Evolutionary conservation across 768 basidiomycete species (phyloP).

Genomic region (Pleurotus platypus): DNA sequence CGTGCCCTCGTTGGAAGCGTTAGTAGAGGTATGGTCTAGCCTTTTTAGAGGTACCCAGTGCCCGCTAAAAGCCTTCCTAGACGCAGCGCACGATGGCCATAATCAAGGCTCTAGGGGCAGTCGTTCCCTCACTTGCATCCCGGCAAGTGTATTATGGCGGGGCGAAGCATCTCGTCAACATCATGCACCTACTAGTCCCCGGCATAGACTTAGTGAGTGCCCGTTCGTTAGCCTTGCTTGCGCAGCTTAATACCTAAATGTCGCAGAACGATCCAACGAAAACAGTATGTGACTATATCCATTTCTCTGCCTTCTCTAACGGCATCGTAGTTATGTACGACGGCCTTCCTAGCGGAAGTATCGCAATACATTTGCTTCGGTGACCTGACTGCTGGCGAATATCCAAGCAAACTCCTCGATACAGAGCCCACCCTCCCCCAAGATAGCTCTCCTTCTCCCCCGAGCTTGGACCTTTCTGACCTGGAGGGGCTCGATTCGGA

Average conservation of each 20-base stretch:
- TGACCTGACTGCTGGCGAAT: constrained; percentile 47
- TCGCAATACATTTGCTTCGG: constrained; percentile 74
- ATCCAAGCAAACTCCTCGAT: constrained; percentile 24
- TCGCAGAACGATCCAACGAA: constrained; percentile 73
- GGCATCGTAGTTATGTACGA: constrained; percentile 58
- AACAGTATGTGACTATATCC: constrained; percentile 40
- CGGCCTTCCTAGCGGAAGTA: constrained; percentile 70
- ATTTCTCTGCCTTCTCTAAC: neutral
- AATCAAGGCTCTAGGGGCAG: constrained; percentile 79
- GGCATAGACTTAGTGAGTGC: constrained; percentile 77
- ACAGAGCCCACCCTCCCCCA: constrained; percentile 29
- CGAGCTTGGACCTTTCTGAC: constrained; percentile 35
- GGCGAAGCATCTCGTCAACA: constrained; percentile 75
- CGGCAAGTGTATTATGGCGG: constrained; percentile 77
- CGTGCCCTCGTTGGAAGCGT: constrained; percentile 80
- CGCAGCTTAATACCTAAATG: too few relatives aligned
- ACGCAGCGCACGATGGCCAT: constrained; percentile 84
- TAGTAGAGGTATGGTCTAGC: constrained; percentile 63
- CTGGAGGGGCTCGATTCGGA: constrained; percentile 30
- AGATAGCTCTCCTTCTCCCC: constrained; percentile 23
- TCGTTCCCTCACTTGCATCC: constrained; percentile 79
- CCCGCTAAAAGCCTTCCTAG: constrained; percentile 28
- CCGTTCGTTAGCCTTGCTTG: neutral
- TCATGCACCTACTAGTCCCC: constrained; percentile 78
- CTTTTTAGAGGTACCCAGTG: neutral